Conservation (phyloP, 805 yeast genomes). For the Candida coleopterorum region DNA sequence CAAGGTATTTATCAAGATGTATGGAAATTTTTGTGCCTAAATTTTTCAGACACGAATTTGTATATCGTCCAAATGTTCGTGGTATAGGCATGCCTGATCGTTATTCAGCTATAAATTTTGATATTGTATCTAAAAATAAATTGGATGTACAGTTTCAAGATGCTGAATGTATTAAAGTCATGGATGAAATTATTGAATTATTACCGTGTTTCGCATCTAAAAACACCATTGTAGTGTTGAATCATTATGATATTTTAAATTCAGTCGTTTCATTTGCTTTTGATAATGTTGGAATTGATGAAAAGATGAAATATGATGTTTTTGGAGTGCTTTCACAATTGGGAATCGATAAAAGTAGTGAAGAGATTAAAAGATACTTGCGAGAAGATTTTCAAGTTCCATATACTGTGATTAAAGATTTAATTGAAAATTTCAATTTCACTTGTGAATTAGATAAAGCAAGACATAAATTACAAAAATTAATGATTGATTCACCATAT, state of each 20-base stretch:
- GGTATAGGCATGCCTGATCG: constrained; percentile 67
- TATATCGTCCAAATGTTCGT: constrained; percentile 60
- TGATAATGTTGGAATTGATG: constrained; percentile 63
- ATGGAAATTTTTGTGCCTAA: constrained; percentile 45
- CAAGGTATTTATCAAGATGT: constrained; percentile 72
- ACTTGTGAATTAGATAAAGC: constrained; percentile 64
- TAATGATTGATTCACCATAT: constrained; percentile 72
- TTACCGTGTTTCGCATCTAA: constrained; percentile 61
- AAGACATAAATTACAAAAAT: constrained; percentile 53
- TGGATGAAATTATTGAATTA: constrained; percentile 63
- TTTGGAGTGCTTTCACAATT: constrained; percentile 70
- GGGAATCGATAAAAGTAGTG: constrained; percentile 62
- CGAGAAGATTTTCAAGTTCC: constrained; percentile 65
- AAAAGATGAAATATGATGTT: constrained; percentile 55
- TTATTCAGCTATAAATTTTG: constrained; percentile 83
- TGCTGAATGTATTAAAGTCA: constrained; percentile 82
- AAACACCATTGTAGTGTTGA: constrained; percentile 54
- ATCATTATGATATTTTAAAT: constrained; percentile 77
- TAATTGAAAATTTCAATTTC: constrained; percentile 72
- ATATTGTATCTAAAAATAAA: constrained; percentile 54
- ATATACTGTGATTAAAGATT: constrained; percentile 75
- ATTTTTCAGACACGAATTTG: constrained; percentile 71
- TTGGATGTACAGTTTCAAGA: constrained; percentile 55
- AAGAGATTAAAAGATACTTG: constrained; percentile 44
- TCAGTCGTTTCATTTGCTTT: constrained; percentile 61